Base-by-base conservation (phyloP, 164 flowering plant species). In the Vitis riparia region DNA sequence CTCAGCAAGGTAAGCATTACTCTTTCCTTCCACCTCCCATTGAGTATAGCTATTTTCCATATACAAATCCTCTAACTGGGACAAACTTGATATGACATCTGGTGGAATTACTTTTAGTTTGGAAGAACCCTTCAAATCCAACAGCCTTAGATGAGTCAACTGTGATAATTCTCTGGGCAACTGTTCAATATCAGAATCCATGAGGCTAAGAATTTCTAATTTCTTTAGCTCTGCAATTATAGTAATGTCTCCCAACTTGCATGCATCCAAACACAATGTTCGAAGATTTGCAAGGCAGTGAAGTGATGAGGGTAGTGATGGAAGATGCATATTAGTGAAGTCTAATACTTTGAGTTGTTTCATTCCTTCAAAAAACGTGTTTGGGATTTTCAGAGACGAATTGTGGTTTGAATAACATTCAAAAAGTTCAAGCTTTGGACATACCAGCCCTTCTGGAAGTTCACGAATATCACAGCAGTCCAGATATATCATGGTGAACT, bases 1-100 rank as follows among this genome's bases (percentile, higher is more conserved):
- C 62, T 76, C 76, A 27, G 16, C 37, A 48, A 72, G n/a, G 49
- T 63, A 57, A n/a, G 75, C 77, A 72, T 65, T 74, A 1, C 52
- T 23, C 51, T 19, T 68, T 27, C 11, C 44, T 12, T 55, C 37
- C 1, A 1, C 5, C 11, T 44, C 73, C 79, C 79, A 79, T 8
- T 16, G 17, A 0, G 0, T 2, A 37, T 68, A 71, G 47, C 61
- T 57, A 32, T 67, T 14, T 0, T 8, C 19, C 76, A 80, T 62
- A 50, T 62, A 62, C 51, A 80, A 53, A 8, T 72, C 79, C 49
- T 75, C 81, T 52, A 80, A 65, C 0, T n/a, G 11, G 15, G 57
- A 9, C 59, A 77, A 64, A 29, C 70, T 14, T 8, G 68, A 37
- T n/a, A 80, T 5, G 29, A 75, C 61, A 47, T 59, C 13, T 0